Base-by-base conservation (phyloP, 31 red algal genomes). In the Odonthalia washingtoniensis region DNA sequence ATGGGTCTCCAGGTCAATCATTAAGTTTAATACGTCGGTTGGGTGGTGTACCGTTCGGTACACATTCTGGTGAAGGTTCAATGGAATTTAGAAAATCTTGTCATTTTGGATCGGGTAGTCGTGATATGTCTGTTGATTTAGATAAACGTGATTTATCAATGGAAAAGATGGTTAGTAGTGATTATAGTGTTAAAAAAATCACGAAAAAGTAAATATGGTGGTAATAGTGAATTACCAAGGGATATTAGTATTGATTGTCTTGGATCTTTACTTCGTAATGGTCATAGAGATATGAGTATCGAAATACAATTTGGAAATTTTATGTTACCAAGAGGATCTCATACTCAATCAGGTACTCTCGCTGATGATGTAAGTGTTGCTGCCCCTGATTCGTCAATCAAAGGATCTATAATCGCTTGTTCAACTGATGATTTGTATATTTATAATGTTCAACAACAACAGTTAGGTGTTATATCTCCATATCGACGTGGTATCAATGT, bases 211-310 rank as follows among this genome's bases (percentile, higher is more conserved):
- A 53, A 49, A 28, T 75, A 81, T 40, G 46, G 65, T n/a, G n/a
- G 32, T 27, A 38, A 73, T 28, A 33, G 39, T 44, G 89, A 85
- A 9, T 73, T 91, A 67, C 79, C 72, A 24, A 69, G 89, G 28
- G 89, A 91, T 43, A 91, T 91, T 79, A 91, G 89, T 49, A 65
- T 91, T 26, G 89, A 91, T 64, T 91, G 70, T 70, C 70, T 91
- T 91, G 89, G 89, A 69, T 76, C 45, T 38, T 66, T 80, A 14
- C 64, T 91, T 35, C 80, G 89, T 14, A 84, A 78, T 3, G 70
- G 76, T 26, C 57, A 67, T 5, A 52, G 81, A 46, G 89, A 91
- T 61, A 78, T 91, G 53, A 91, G 89, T 45, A 91, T 91, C 74
- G 89, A 91, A 41, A 85, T 91, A 72, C 81, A 85, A 72, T 79